Evolutionary conservation across 2,329 filamentous ascomycete species (phyloP).

Genomic region (Cadophora luteo-olivacea): DNA sequence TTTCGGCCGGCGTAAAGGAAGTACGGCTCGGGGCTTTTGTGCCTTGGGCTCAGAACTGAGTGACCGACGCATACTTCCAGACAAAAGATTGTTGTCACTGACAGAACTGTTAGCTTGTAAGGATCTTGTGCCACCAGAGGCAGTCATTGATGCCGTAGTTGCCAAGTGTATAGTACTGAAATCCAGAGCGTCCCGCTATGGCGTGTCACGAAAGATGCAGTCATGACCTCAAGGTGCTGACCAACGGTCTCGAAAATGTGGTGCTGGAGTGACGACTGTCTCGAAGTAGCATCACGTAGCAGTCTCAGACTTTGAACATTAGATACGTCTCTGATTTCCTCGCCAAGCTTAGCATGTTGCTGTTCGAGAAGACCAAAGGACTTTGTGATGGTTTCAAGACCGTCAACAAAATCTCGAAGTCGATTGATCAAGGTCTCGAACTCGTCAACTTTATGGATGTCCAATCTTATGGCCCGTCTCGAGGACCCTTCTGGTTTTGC

Average conservation of each 20-base stretch:
- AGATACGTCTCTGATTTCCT: slow-evolving; percentile 36
- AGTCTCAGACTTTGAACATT: slow-evolving; percentile 35
- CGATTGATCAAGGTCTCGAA: slow-evolving; percentile 34
- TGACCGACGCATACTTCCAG: not conserved
- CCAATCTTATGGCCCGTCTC: slow-evolving; percentile 36
- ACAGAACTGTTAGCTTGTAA: not conserved
- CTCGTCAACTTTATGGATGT: slow-evolving; percentile 33
- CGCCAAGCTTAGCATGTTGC: slow-evolving; percentile 28
- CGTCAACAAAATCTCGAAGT: slow-evolving; percentile 35
- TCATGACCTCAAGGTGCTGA: slow-evolving; percentile 14
- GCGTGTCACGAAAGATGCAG: slow-evolving; percentile 12
- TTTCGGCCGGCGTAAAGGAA: not conserved
- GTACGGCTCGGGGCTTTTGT: not conserved
- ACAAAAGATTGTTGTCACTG: not conserved
- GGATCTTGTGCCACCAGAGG: not conserved
- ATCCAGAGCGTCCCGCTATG: not conserved
- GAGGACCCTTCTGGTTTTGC: slow-evolving; percentile 34
- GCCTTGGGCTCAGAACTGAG: not conserved
- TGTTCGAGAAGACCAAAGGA: slow-evolving; percentile 30
- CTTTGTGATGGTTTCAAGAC: slow-evolving; percentile 35
- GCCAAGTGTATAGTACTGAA: not conserved
- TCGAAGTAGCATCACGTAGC: slow-evolving; percentile 31
- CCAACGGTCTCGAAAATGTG: slow-evolving; percentile 33
- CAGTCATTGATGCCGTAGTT: not conserved
- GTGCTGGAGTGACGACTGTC: slow-evolving; percentile 14